phyloP scores from a whole-genome alignment of 441 rosid species.

The Manihot esculenta region DNA sequence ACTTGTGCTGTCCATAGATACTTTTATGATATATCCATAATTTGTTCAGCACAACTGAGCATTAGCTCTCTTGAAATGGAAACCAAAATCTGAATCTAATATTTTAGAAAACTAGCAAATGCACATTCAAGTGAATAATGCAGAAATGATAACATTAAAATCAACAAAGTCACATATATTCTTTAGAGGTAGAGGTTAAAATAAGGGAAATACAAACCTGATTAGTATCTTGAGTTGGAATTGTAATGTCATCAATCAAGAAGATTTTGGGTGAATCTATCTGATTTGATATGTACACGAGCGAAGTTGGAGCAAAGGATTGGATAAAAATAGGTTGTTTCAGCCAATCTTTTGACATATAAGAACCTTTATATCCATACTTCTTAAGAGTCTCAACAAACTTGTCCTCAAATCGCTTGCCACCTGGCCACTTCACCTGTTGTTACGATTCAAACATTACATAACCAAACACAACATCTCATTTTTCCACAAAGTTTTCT shows the following conservation, averaged over 20 bases:
- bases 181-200: neutral
- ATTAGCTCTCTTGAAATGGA: conserved; percentile 2
- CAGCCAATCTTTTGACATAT: conserved; percentile 83
- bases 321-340: conserved; percentile 85
- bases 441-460: neutral
- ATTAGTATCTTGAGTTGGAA: conserved; percentile 82
- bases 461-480: neutral
- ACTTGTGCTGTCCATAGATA: neutral
- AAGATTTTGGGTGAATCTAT: conserved; percentile 79
- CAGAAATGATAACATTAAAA: neutral
- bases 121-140: neutral
- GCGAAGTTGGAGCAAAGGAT: conserved; percentile 95
- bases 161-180: neutral
- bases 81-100: neutral
- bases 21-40: neutral
- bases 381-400: conserved; percentile 66
- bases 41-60: neutral
- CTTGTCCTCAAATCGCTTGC: conserved; percentile 70
- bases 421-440: conserved; percentile 87
- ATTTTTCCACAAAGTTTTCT: neutral
- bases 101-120: neutral
- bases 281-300: conserved; percentile 57
- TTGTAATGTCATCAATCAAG: conserved; percentile 68
- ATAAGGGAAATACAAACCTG: conserved; percentile 52
- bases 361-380: conserved; percentile 79